Evolutionary conservation across 78 protist genomes (phyloP).

Genomic region (Monosiga brevicollis): DNA sequence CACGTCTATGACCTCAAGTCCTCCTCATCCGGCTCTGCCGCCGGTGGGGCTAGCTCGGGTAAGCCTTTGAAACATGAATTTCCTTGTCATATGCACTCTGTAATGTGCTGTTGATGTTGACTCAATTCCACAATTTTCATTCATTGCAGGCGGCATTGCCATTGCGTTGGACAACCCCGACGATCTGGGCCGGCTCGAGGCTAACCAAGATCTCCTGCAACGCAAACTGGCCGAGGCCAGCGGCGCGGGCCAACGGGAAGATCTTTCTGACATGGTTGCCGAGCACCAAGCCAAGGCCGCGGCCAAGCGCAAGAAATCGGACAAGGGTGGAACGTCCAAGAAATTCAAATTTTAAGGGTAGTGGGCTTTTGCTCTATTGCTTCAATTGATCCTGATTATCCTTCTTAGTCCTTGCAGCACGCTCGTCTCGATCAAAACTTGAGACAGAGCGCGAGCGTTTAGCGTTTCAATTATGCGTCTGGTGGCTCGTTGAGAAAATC

Average conservation of each 20-base stretch:
- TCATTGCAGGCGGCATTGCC: background rate
- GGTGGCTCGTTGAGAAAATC: too few species aligned
- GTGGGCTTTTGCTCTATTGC: too few species aligned
- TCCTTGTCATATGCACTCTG: background rate
- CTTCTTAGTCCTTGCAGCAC: too few species aligned
- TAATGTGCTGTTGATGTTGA: background rate
- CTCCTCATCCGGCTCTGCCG: background rate
- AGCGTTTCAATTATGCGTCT: too few species aligned
- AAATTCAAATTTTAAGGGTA: background rate
- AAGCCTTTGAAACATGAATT: background rate
- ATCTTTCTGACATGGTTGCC: constrained; percentile 29
- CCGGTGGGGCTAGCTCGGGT: background rate
- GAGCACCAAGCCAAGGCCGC: constrained; percentile 8
- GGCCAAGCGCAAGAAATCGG: background rate
- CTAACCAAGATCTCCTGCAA: background rate
- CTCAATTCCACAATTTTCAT: background rate
- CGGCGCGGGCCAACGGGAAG: constrained; percentile 9
- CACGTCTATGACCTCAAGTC: constrained; percentile 5
- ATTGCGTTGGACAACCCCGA: background rate
- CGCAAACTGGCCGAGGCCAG: background rate
- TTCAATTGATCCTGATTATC: too few species aligned
- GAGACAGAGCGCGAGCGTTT: too few species aligned
- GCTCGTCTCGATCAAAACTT: too few species aligned
- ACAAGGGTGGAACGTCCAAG: background rate
- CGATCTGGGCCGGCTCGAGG: constrained; percentile 12